Percentiles rank a stretch among this genome's conserved stretches.
These are phyloP conservation scores for Penicillium nucicola DNA, from an alignment of 495 filamentous ascomycete genomes.

Conservation along the genomic window DNA sequence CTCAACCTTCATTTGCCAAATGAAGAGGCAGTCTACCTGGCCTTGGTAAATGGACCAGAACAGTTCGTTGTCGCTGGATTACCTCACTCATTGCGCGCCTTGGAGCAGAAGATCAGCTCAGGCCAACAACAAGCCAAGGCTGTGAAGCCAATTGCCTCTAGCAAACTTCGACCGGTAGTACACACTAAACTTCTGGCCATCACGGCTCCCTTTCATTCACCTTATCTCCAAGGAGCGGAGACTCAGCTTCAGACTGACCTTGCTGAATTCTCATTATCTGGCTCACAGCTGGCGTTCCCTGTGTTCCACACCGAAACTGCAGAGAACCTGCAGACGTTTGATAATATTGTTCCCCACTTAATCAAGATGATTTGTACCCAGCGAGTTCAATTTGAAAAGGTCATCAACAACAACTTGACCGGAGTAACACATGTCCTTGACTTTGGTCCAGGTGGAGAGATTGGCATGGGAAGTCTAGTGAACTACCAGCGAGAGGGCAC, in stretches of 20 bases:
- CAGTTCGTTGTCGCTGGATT: slow-evolving; percentile 33
- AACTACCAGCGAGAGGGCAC: neutral
- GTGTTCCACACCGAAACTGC: slow-evolving; percentile 30
- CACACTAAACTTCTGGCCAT: slow-evolving; percentile 25
- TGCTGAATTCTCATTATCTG: neutral
- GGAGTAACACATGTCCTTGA: neutral
- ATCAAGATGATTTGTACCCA: slow-evolving; percentile 15
- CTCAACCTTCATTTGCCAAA: slow-evolving; percentile 13
- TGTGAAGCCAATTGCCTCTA: slow-evolving; percentile 16
- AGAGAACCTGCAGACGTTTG: slow-evolving; percentile 15
- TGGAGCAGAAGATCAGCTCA: slow-evolving; percentile 15
- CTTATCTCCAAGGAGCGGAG: slow-evolving; percentile 22
- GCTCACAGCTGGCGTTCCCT: slow-evolving; percentile 10
- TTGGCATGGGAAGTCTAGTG: neutral
- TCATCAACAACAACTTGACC: slow-evolving; percentile 6
- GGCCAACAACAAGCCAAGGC: slow-evolving; percentile 2
- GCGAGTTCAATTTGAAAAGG: slow-evolving; percentile 25
- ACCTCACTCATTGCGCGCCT: slow-evolving; percentile 9
- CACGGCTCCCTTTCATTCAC: slow-evolving; percentile 33
- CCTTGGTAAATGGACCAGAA: slow-evolving; percentile 27
- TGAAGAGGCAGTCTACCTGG: slow-evolving; percentile 15
- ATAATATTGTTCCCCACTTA: neutral
- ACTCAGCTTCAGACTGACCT: slow-evolving; percentile 14
- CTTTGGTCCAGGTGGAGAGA: neutral
- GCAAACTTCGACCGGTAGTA: slow-evolving; percentile 15